These are phyloP conservation scores for Misopates orontium DNA, from an alignment of 257 asterid species.

Conservation along the genomic window DNA sequence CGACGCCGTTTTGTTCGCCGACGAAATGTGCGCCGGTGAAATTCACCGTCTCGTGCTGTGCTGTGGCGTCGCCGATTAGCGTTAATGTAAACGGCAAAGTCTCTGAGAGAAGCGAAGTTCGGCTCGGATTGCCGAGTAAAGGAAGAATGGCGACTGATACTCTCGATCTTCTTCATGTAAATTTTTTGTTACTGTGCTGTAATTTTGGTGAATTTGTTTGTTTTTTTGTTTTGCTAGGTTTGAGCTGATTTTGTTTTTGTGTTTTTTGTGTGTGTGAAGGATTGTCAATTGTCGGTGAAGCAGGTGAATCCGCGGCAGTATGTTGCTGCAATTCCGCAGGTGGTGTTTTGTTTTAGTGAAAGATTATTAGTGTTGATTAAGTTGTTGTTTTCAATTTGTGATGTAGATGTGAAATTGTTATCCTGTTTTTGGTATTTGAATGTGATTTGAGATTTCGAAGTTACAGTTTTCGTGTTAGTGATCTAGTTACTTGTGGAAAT, in stretches of 20 bases:
- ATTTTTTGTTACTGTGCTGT: neutral
- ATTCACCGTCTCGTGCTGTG: too few species aligned
- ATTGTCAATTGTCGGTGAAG: slow-evolving; percentile 94
- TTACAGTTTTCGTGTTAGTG: too few species aligned
- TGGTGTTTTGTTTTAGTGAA: slow-evolving; percentile 24
- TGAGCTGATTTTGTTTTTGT: slow-evolving; percentile 8
- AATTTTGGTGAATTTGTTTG: neutral
- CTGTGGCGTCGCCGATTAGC: slow-evolving; percentile 35
- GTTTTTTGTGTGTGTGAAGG: slow-evolving; percentile 40
- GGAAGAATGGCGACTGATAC: slow-evolving; percentile 96
- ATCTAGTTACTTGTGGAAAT: too few species aligned
- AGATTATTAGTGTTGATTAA: neutral
- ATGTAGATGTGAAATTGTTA: too few species aligned
- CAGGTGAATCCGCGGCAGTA: slow-evolving; percentile 97
- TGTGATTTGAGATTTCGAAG: too few species aligned
- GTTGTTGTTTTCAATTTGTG: neutral
- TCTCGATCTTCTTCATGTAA: slow-evolving; percentile 87
- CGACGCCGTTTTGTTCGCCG: too few species aligned
- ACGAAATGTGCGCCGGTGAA: too few species aligned
- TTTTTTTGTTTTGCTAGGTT: neutral
- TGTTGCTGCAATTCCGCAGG: slow-evolving; percentile 96
- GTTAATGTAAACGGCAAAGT: slow-evolving; percentile 51
- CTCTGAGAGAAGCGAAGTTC: slow-evolving; percentile 60
- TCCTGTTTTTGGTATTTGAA: too few species aligned
- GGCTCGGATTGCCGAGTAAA: slow-evolving; percentile 98